phyloP scores from a whole-genome alignment of 2,329 filamentous ascomycete genomes.

The Gliomastix tumulicola region DNA sequence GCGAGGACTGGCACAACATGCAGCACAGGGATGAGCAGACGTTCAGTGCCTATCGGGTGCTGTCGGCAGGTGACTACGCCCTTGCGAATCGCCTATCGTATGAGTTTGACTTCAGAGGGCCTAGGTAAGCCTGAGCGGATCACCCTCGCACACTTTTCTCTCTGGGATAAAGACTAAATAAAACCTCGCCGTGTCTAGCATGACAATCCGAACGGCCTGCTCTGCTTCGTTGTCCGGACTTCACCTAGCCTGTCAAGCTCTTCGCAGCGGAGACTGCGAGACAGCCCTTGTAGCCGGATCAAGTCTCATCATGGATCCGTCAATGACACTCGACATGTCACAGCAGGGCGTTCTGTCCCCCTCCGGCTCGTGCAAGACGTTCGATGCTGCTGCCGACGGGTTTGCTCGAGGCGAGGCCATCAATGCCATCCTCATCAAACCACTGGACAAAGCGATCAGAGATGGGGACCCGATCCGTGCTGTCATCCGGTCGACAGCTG shows the following conservation, averaged over 20 bases:
- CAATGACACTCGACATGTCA: conserved; percentile 8
- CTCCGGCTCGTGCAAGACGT: conserved; percentile 17
- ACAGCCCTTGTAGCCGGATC: conserved; percentile 1
- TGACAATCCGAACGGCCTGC: conserved; percentile 3
- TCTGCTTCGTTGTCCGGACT: conserved; percentile 1
- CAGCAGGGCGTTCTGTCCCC: conserved; percentile 17
- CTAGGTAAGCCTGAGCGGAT: neutral
- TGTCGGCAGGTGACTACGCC: too few species aligned
- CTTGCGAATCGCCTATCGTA: neutral
- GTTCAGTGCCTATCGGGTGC: conserved; percentile 5
- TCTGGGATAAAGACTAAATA: too few species aligned
- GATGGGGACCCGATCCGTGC: conserved; percentile 31
- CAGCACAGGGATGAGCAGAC: conserved; percentile 12
- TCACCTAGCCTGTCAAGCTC: conserved; percentile 1
- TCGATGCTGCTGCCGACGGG: conserved; percentile 32
- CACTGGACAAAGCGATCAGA: conserved; percentile 30
- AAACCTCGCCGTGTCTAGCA: conserved; percentile 1
- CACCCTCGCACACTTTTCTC: too few species aligned
- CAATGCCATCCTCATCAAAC: conserved; percentile 32
- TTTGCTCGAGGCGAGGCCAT: conserved; percentile 40
- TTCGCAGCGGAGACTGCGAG: neutral
- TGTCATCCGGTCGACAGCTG: conserved; percentile 20
- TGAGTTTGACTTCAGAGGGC: neutral
- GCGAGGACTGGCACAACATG: conserved; percentile 17
- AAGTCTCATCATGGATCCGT: neutral